phyloP scores from a whole-genome alignment of 768 basidiomycete species.

The Paxillus ammoniavirescens region DNA sequence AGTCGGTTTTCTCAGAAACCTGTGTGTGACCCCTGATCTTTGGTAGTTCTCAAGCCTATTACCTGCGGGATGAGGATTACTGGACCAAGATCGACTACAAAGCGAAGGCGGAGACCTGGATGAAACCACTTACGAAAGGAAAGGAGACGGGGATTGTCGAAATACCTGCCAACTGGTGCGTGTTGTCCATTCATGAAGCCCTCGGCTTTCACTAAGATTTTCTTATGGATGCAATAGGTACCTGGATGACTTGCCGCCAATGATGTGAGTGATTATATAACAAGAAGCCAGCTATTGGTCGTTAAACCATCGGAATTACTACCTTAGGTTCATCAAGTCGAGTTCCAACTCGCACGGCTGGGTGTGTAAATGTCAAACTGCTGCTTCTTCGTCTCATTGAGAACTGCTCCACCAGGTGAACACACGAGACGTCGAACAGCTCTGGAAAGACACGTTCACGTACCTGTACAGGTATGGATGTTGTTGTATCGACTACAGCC shows the following conservation, averaged over 20 bases:
- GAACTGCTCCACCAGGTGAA: slow-evolving; percentile 47
- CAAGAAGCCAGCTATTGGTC: background rate
- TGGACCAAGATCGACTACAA: slow-evolving; percentile 75
- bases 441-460: slow-evolving; percentile 75
- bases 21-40: background rate
- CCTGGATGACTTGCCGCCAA: slow-evolving; percentile 71
- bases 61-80: slow-evolving; percentile 61
- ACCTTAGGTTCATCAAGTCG: slow-evolving; percentile 63
- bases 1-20: background rate
- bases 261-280: slow-evolving; percentile 51
- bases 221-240: slow-evolving; percentile 38
- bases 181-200: background rate
- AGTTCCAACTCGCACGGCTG: slow-evolving; percentile 71
- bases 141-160: slow-evolving; percentile 61
- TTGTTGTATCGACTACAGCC: background rate
- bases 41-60: slow-evolving; percentile 59
- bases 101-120: slow-evolving; percentile 61
- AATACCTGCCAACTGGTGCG: slow-evolving; percentile 71
- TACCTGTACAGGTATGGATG: slow-evolving; percentile 56
- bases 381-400: background rate
- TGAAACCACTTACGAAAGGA: slow-evolving; percentile 67
- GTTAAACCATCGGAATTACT: background rate
- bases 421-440: slow-evolving; percentile 59
- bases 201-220: background rate
- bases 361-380: slow-evolving; percentile 34